Evolutionary conservation across 2,329 filamentous ascomycete species (phyloP), one percentile per base, ranked within the genome.

Genomic region (Verticillium tricorpus): DNA sequence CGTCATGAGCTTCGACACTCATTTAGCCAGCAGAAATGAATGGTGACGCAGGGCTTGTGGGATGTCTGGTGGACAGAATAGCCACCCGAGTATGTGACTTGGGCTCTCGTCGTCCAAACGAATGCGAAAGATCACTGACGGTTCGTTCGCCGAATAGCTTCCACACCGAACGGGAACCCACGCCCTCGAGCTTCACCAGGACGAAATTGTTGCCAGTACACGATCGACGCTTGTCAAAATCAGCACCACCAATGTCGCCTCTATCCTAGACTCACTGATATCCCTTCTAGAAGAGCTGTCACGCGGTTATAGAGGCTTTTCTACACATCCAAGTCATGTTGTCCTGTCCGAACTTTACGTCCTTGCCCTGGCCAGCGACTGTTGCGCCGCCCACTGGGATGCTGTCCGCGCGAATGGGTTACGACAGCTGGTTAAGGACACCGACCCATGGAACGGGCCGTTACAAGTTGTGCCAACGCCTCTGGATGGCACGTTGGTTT

Each of bases 331-430:
- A 2, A 75, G 79, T 40, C 84, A 88, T 69, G 79, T 90, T 59
- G 75, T 89, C 35, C 79, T 85, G 56, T 89, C 88, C 19, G 87
- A 90, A 71, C 76, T 87, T 57, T 89, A 87, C 67, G 76, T 89
- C n/a, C 73, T 89, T 58, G 80, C 83, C 57, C 76, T 90, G 52
- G 79, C 87, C 39, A 85, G 86, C 69, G 86, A 89, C 68, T 90
- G 87, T 70, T 89, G 86, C 67, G 80, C 82, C 58, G 81, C 82
- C 60, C 82, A 87, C 69, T 89, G 86, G 86, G 74, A 80, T 32
- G 73, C 76, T 45, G 69, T 81, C 54, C 74, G 78, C 61, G 68
- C 63, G 35, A 65, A 69, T 5, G 37, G 40, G 12, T 25, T 55
- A n/a, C 60, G 60, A 17, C 62, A 60, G 12, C 37, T 25, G n/a